A percentile compares a stretch with the other conserved stretches of the same genome.
phyloP scores from a whole-genome alignment of 257 asterid genomes.

The Ocimum tenuiflorum region DNA sequence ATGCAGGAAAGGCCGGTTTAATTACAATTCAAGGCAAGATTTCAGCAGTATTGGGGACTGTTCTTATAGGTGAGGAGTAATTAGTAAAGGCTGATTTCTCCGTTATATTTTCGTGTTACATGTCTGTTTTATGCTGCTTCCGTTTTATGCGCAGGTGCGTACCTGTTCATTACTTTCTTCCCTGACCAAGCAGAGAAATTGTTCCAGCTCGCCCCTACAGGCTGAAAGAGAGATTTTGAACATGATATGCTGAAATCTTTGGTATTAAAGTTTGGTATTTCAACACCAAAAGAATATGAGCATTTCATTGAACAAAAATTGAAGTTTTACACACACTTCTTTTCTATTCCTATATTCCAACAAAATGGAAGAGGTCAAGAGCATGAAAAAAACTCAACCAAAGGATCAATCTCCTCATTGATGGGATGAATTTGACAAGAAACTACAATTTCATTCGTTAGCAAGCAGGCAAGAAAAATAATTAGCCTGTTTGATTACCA shows the following conservation, averaged over 20 bases:
- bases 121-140: background rate
- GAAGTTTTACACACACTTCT: background rate
- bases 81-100: background rate
- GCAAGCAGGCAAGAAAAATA: constrained; percentile 16
- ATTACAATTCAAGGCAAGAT: constrained; percentile 80
- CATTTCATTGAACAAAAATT: background rate
- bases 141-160: constrained; percentile 53
- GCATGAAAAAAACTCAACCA: background rate
- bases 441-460: constrained; percentile 5
- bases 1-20: constrained; percentile 95
- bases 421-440: constrained; percentile 10
- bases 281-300: background rate
- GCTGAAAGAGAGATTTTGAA: constrained; percentile 11
- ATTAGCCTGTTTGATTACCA: background rate
- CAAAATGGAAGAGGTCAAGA: background rate
- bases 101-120: background rate
- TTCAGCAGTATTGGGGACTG: constrained; percentile 82
- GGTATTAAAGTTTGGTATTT: background rate
- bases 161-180: constrained; percentile 72
- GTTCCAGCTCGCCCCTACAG: constrained; percentile 46
- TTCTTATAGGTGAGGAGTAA: constrained; percentile 63
- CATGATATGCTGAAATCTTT: background rate
- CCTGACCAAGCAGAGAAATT: constrained; percentile 89
- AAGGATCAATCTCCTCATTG: background rate
- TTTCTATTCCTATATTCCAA: background rate